Evolutionary conservation across 1,284 basidiomycete species (phyloP), one percentile per base, ranked within the genome.

Genomic region (Cryptococcus floricola): DNA sequence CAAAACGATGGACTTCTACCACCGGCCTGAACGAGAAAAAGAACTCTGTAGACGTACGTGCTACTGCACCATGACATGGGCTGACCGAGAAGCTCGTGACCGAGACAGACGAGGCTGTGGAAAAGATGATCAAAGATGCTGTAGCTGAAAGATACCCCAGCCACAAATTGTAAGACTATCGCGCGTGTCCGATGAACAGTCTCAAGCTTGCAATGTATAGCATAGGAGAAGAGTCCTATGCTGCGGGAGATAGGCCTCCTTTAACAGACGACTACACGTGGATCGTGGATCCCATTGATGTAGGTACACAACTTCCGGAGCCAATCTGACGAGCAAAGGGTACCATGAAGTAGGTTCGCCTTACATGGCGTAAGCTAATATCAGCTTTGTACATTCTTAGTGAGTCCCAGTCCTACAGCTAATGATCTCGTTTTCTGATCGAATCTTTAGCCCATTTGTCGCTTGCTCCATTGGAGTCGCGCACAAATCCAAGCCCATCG

Each of bases 31-130:
- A 64, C 23, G 58, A 58, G 28, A 73, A 73, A 63, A 69, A 68
- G 63, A 73, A 70, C 41, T 63, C 71, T 10, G 66, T 91, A 25
- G 91, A 93, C 76, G 73, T 77, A 53, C 57, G 69, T 41, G 23
- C 19, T 1, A 28, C 41, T 27, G 23, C 9, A 51, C 10, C 6
- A 9, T 16, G 19, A 16, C 3, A 0, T 13, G 18, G 12, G 50
- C 14, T 12, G 14, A 16, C 27, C 44, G 19, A 42, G 13, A 61
- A 80, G 72, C 81, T 97, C 28, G 94, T 98, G 10, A 98, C 94
- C 0, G 89, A 96, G 77, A 95, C 91, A 65, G 94, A 98, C 75
- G 87, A 94, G 56, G 85, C 82, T 25, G 92, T 96, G 7, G 94
- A 97, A 75, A 85, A 89, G 61, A 80, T 94, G 53, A 90, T 97